These are phyloP conservation scores for Stephania yunnanensis DNA, from an alignment of 164 flowering plant genomes.

Conservation along the genomic window DNA sequence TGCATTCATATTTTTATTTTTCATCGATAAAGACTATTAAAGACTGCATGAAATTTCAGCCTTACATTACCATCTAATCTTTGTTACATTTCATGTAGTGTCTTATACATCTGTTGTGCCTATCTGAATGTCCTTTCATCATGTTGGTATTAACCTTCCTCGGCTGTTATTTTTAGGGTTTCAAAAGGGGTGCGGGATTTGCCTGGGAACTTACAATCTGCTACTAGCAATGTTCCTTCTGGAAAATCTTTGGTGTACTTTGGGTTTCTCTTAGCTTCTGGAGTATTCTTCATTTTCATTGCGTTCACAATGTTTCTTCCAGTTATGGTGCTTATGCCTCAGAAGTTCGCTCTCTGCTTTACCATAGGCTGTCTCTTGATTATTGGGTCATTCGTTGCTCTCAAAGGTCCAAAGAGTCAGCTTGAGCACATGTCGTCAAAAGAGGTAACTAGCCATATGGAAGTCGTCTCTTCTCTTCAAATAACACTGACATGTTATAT, in stretches of 20 bases:
- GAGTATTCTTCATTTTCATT: slow-evolving; percentile 84
- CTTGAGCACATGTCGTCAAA: slow-evolving; percentile 81
- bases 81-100: background rate
- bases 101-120: background rate
- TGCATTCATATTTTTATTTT: too few species aligned
- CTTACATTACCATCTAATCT: background rate
- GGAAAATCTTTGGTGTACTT: slow-evolving; percentile 89
- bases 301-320: slow-evolving; percentile 98
- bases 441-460: slow-evolving; percentile 46
- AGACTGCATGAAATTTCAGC: background rate
- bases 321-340: slow-evolving; percentile 93
- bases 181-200: slow-evolving; percentile 85
- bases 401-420: slow-evolving; percentile 86
- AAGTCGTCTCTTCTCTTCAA: background rate
- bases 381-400: slow-evolving; percentile 82
- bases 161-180: slow-evolving; percentile 42
- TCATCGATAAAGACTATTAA: background rate
- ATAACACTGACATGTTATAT: background rate
- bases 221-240: slow-evolving; percentile 80
- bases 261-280: slow-evolving; percentile 74
- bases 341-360: slow-evolving; percentile 92
- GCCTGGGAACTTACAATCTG: slow-evolving; percentile 84
- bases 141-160: background rate
- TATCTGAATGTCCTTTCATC: background rate
- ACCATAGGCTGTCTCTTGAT: slow-evolving; percentile 85